Evolutionary conservation across 2,329 filamentous ascomycete species (phyloP).

Genomic region (Camptophora hylomeconis): DNA sequence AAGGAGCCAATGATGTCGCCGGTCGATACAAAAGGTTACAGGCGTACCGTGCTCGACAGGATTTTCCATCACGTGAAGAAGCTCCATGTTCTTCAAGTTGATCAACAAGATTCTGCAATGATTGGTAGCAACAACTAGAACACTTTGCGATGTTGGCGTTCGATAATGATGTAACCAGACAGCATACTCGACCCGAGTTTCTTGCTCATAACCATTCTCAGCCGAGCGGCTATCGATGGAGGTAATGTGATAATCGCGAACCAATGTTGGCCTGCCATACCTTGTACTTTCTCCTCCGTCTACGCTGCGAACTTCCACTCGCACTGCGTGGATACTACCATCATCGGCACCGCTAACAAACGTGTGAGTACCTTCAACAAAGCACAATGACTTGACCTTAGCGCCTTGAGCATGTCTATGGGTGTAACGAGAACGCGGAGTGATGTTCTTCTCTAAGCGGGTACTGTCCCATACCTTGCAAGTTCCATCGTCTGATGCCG

Average conservation of each 20-base stretch:
- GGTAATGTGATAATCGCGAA: conserved; percentile 67
- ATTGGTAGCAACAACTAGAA: conserved; percentile 76
- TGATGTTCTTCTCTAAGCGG: conserved; percentile 79
- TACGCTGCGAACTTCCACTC: conserved; percentile 53
- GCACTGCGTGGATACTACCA: conserved; percentile 79
- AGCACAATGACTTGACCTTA: conserved; percentile 70
- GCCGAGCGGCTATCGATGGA: conserved; percentile 25
- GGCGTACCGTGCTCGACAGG: conserved; percentile 84
- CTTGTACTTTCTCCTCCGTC: conserved; percentile 47
- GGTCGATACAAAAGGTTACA: conserved; percentile 81
- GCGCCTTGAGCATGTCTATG: conserved; percentile 61
- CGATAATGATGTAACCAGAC: conserved; percentile 91
- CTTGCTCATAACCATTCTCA: conserved; percentile 74
- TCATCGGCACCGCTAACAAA: conserved; percentile 86
- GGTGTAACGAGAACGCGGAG: conserved; percentile 73
- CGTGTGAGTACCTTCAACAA: conserved; percentile 85
- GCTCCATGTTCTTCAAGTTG: conserved; percentile 74
- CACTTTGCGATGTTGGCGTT: conserved; percentile 58
- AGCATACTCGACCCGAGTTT: conserved; percentile 61
- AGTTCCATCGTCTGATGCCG: conserved; percentile 77
- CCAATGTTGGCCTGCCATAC: conserved; percentile 63
- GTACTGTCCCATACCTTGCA: conserved; percentile 91
- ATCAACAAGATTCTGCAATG: conserved; percentile 70
- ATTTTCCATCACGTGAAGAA: conserved; percentile 70
- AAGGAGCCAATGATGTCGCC: conserved; percentile 77